A percentile compares a stretch with the other conserved stretches of the same genome.
Evolutionary conservation across 108 stramenopile species (phyloP).

Genomic region (Skeletonema costatum): DNA sequence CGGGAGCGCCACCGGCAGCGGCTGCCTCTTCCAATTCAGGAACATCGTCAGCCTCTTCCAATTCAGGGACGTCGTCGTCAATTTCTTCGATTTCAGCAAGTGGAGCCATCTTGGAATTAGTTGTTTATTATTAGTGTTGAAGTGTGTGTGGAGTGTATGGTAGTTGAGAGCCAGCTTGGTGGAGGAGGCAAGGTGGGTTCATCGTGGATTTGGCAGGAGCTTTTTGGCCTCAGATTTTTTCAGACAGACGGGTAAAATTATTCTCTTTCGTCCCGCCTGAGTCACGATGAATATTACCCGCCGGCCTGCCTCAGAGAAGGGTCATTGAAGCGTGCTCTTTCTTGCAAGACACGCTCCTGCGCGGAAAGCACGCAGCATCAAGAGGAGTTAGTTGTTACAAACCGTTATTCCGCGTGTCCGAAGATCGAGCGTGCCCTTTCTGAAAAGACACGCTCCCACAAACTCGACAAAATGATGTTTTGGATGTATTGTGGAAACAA

Average conservation of each 20-base stretch:
- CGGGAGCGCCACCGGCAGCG: conserved; percentile 44
- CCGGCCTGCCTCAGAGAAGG: no score
- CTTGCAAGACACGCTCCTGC: background rate
- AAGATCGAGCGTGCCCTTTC: background rate
- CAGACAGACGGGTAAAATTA: background rate
- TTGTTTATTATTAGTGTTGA: background rate
- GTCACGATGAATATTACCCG: no score
- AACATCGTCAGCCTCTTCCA: conserved; percentile 71
- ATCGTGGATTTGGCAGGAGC: no score
- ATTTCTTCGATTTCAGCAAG: conserved; percentile 74
- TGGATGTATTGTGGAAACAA: no score
- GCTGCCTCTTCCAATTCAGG: conserved; percentile 54
- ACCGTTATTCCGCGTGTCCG: no score
- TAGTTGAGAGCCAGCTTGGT: no score
- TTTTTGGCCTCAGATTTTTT: background rate
- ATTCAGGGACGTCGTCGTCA: conserved; percentile 77
- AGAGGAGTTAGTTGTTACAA: no score
- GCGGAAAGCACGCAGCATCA: background rate
- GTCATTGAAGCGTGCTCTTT: background rate
- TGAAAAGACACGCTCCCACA: background rate
- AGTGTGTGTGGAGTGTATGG: background rate
- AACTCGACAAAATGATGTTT: no score
- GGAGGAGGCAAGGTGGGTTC: no score
- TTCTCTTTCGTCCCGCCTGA: no score
- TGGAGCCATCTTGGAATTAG: conserved; percentile 32